Conservation (phyloP, 2,329 filamentous ascomycete genomes). For the Botryotinia narcissicola region DNA sequence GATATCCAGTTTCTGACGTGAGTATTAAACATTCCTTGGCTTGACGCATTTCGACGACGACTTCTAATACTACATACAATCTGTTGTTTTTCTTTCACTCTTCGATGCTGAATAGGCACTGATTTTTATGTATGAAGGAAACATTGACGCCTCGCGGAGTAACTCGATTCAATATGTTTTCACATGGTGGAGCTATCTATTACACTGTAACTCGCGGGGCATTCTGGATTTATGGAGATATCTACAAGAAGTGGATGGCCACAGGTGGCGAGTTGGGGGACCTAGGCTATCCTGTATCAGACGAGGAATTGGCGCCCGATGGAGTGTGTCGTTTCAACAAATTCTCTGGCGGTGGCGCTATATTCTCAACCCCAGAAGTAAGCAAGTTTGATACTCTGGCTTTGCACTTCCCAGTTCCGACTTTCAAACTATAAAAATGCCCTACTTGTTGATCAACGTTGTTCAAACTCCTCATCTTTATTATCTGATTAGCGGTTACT, state of each 20-base stretch:
- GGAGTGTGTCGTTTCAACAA: constrained; percentile 2
- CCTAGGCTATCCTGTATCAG: constrained; percentile 13
- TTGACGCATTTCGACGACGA: background rate
- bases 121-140: background rate
- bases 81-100: background rate
- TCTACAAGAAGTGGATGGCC: constrained; percentile 16
- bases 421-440: background rate
- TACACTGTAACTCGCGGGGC: constrained; percentile 13
- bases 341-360: constrained; percentile 1
- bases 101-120: background rate
- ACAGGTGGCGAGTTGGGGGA: constrained; percentile 1
- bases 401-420: background rate
- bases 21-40: background rate
- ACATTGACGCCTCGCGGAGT: background rate
- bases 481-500: background rate
- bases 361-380: constrained; percentile 8
- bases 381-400: background rate
- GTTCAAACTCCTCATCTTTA: no score
- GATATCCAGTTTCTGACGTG: constrained; percentile 9
- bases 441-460: background rate
- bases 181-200: constrained; percentile 11
- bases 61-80: background rate
- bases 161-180: constrained; percentile 15
- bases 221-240: constrained; percentile 15
- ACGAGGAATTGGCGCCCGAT: constrained; percentile 2